Evolutionary conservation across 768 basidiomycete genomes (phyloP), one percentile per base, ranked within the genome.

Genomic region (Suillus hirtellus): DNA sequence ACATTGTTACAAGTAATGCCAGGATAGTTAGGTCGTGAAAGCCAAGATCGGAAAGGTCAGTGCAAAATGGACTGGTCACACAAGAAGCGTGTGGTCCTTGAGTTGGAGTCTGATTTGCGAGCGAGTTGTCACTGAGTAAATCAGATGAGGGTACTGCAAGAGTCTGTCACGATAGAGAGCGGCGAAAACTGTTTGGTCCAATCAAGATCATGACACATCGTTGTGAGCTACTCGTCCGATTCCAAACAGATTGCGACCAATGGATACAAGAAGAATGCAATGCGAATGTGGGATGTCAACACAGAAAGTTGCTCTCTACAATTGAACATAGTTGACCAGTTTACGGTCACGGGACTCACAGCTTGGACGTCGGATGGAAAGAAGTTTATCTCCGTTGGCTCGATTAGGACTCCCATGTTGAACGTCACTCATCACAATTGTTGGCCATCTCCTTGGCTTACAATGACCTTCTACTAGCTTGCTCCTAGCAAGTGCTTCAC

Each of bases 261-360:
- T 4, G 55, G 24, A 58, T 42, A 40, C 38, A 58, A 27, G 34
- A 9, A 17, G 24, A 40, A 58, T 15, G 1, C 38, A 27, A 38
- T 40, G 21, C 55, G 40, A 27, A 27, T 58, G 4, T 58, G 55
- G 55, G 38, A 58, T 2, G 55, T 38, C 1, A 17, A n/a, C n/a
- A n/a, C n/a, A n/a, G n/a, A n/a, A n/a, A n/a, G n/a, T n/a, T n/a
- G n/a, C n/a, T n/a, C 55, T 56, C 37, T 14, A 56, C 37, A 56
- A 56, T 17, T 21, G 55, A 56, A 24, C 37, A 55, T 21, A 17
- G 37, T n/a, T 37, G 54, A 55, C 54, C 54, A 55, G 54, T 55
- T 55, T 55, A 55, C 21, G 24, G 37, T 40, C 35, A 24, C 38
- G 15, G n/a, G n/a, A n/a, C n/a, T n/a, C n/a, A n/a, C n/a, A n/a